Conservation (phyloP, 768 basidiomycete genomes). For the Myochromella boudieri region DNA sequence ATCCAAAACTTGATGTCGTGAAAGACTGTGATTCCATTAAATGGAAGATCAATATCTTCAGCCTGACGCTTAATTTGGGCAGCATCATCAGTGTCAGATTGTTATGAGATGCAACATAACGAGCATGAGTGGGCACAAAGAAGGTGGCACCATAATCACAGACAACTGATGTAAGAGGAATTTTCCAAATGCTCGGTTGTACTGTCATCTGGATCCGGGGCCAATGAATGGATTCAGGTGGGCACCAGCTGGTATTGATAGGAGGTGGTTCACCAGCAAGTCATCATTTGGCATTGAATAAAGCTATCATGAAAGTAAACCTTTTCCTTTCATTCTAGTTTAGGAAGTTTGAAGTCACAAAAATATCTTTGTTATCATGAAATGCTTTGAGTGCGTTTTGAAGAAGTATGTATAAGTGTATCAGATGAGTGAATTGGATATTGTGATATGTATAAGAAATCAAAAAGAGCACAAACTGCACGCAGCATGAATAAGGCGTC, state of each 20-base stretch:
- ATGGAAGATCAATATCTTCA: conserved; percentile 18
- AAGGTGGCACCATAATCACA: conserved; percentile 25
- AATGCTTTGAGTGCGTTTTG: conserved; percentile 27
- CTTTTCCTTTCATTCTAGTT: conserved; percentile 33
- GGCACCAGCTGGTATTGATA: background rate
- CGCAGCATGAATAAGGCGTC: conserved; percentile 22
- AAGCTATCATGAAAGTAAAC: conserved; percentile 24
- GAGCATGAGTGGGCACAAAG: conserved; percentile 26
- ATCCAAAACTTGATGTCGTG: conserved; percentile 34
- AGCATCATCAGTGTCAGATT: conserved; percentile 13
- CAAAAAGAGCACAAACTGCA: conserved; percentile 31
- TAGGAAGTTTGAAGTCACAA: conserved; percentile 42
- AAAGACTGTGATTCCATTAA: conserved; percentile 27
- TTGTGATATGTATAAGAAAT: conserved; percentile 39
- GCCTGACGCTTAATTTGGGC: conserved; percentile 18
- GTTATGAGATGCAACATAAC: conserved; percentile 21
- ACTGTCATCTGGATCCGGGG: conserved; percentile 21
- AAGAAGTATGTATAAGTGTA: conserved; percentile 28
- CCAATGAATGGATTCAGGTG: conserved; percentile 11
- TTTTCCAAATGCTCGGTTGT: conserved; percentile 22
- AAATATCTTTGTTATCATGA: conserved; percentile 35
- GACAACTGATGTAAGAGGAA: conserved; percentile 18
- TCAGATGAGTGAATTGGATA: conserved; percentile 27
- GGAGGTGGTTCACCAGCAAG: conserved; percentile 13
- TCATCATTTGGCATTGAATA: conserved; percentile 27